Evolutionary conservation across 1,284 basidiomycete genomes (phyloP), one percentile per base, ranked within the genome.

Genomic region (Inonotus hispidus): DNA sequence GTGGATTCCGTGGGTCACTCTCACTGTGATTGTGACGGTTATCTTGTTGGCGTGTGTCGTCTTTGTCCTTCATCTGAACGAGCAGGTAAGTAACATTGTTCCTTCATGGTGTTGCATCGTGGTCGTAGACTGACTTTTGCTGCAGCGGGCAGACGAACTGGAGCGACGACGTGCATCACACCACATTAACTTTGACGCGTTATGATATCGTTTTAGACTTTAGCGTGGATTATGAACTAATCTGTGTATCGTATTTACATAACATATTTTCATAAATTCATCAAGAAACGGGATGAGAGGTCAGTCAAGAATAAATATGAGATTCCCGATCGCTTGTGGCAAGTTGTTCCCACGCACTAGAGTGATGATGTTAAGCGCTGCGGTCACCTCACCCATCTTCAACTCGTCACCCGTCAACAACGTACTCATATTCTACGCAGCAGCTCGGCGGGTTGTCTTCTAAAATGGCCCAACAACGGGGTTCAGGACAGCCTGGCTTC

Each of bases 1-100:
- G 67, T 99, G 96, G 95, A 93, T 98, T 65, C 93, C 94, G 1
- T 96, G 91, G 92, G 97, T 99, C 11, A 95, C 91, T 2, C 74
- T 94, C 45, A 93, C 90, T 0, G 86, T 98, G 0, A 77, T 94
- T 2, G 85, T 82, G 1, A 85, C 90, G 2, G 92, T 90, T 47
- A 68, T 85, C 1, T 70, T 92, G 39, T 77, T 99, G 47, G 92
- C 88, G 0, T 75, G 85, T 16, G 89, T 98, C 53, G 94, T 98
- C 53, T 80, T 95, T 47, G 85, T 93, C 57, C 73, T 99, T 68
- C 93, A 97, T 77, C 71, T 95, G 68, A 92, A 90, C 68, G 96
- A 99, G 74, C 95, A 96, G 85, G 89, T 88, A 62, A 3, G 83
- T 71, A 6, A 25, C 49, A 37, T 11, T 7, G 23, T 19, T 35